Base-by-base conservation (phyloP, 495 filamentous ascomycete species). In the Penicillium daleae region DNA sequence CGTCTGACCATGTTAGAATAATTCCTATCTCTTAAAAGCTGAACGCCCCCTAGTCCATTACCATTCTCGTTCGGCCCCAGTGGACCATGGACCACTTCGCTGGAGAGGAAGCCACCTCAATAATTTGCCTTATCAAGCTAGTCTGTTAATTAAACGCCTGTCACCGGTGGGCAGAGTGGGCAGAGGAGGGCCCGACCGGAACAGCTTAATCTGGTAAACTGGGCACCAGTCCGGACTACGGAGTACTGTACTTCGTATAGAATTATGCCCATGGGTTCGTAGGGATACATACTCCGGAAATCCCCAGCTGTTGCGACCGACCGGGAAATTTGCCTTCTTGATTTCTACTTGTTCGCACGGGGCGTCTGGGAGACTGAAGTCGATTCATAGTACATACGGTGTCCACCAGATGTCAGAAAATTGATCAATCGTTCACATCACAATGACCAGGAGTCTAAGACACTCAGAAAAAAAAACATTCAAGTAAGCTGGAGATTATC, bases 131-230 rank as follows among this genome's bases (percentile, higher is more conserved):
- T 46, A 46, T 24, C 42, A 46, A 46, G 42, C 21, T 46, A 46
- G 42, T 24, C 42, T 1, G 42, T 46, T 46, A 46, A 46, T 46
- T 24, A 46, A 46, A 46, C 42, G 42, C 42, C 42, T 21, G 42
- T 46, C 42, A 46, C 42, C 42, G 19, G 42, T 24, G 42, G 42
- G 19, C 42, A 46, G 35, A 39, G 15, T 40, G 37, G 37, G 37
- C 37, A 40, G 42, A 24, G 42, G 19, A 44, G 40, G 40, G 21
- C 42, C 42, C 42, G 42, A 46, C 42, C 42, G 42, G 42, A 21
- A 46, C 42, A 10, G 42, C 42, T 46, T 46, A 46, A 46, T 12
- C 42, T 22, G 42, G 42, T 46, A 46, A 22, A 22, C 46, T 50
- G 46, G 46, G 46, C 46, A 26, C 29, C 26, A 29, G 46, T n/a